Evolutionary conservation across 176 grass and related monocot genomes (phyloP).

Genomic region (Leersia perrieri): DNA sequence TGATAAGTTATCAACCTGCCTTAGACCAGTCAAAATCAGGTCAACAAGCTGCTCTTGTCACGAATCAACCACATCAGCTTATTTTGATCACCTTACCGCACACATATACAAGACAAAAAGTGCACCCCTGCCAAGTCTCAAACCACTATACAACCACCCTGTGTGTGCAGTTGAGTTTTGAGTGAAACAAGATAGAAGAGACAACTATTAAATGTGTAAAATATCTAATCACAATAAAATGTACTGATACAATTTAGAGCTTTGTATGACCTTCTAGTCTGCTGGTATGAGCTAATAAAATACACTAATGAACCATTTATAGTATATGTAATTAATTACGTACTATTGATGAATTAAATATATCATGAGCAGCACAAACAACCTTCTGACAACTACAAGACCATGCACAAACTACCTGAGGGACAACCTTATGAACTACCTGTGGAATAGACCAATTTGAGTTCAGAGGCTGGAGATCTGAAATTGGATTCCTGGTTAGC

Average conservation of each 20-base stretch:
- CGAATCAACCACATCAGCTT: too few species aligned
- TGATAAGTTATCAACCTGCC: too few species aligned
- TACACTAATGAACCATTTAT: not conserved
- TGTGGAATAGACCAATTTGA: not conserved
- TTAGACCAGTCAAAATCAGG: too few species aligned
- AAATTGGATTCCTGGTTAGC: not conserved
- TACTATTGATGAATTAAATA: constrained; percentile 1
- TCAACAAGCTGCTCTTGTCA: too few species aligned
- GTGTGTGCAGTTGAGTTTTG: too few species aligned
- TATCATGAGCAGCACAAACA: not conserved
- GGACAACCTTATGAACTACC: not conserved
- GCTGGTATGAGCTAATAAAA: not conserved
- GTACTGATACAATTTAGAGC: not conserved
- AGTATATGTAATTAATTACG: not conserved
- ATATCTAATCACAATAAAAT: not conserved
- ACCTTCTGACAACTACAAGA: constrained; percentile 11
- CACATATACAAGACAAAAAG: too few species aligned
- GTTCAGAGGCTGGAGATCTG: not conserved
- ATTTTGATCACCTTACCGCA: too few species aligned
- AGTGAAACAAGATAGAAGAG: too few species aligned
- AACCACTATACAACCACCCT: too few species aligned
- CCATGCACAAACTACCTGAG: not conserved
- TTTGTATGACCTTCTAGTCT: not conserved
- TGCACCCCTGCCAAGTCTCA: too few species aligned
- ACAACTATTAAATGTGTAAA: too few species aligned